phyloP scores from a whole-genome alignment of 352 stramenopile genomes.

The Phytophthora boehmeriae region DNA sequence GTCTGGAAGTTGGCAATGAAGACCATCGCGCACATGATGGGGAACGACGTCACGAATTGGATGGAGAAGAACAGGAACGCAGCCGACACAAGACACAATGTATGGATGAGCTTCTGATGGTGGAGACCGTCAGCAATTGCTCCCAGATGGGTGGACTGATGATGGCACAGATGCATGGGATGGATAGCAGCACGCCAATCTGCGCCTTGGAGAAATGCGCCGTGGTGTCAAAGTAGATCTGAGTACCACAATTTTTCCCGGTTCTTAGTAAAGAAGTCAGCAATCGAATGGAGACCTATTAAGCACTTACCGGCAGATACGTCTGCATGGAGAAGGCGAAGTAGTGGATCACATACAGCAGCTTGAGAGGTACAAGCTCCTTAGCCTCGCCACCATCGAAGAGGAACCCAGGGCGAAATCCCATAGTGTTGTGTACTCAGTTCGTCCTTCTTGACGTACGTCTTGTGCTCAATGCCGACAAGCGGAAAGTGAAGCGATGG shows the following conservation, averaged over 20 bases:
- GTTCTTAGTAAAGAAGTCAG: slow-evolving; percentile 6
- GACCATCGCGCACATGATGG: slow-evolving; percentile 46
- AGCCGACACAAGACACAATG: slow-evolving; percentile 48
- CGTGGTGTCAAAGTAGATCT: slow-evolving; percentile 70
- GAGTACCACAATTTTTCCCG: not conserved
- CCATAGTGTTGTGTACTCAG: slow-evolving; percentile 25
- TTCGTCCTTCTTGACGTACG: not conserved
- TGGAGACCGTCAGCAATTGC: slow-evolving; percentile 44
- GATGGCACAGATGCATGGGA: slow-evolving; percentile 54
- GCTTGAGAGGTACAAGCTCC: slow-evolving; percentile 69
- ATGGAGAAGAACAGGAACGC: slow-evolving; percentile 53
- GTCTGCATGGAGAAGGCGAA: slow-evolving; percentile 73
- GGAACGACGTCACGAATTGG: slow-evolving; percentile 48
- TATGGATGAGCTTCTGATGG: slow-evolving; percentile 50
- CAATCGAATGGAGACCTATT: not conserved
- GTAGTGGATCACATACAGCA: slow-evolving; percentile 72
- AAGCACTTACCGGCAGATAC: slow-evolving; percentile 54
- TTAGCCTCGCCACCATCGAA: slow-evolving; percentile 63
- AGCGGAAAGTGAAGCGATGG: slow-evolving; percentile 21
- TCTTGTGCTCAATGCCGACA: slow-evolving; percentile 16
- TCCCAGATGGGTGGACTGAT: slow-evolving; percentile 46
- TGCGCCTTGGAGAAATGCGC: slow-evolving; percentile 61
- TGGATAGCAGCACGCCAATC: slow-evolving; percentile 46
- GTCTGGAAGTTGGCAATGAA: slow-evolving; percentile 60
- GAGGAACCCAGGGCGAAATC: slow-evolving; percentile 45